A percentile compares a stretch with the other conserved stretches of the same genome.
phyloP scores from a whole-genome alignment of 164 flowering plant genomes.

The Nymphaea thermarum region DNA sequence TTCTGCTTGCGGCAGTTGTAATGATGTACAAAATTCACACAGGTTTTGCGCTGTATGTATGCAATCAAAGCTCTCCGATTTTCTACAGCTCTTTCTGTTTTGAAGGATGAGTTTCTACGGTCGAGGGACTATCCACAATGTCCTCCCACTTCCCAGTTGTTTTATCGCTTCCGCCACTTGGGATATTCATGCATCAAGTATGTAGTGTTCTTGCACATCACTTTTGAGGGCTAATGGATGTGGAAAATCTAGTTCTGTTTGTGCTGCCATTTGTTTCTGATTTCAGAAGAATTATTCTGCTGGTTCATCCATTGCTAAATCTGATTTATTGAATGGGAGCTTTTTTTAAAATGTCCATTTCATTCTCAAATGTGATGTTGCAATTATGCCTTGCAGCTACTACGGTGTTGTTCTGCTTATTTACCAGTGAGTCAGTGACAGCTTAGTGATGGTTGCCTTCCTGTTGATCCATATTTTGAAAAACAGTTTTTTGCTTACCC shows the following conservation, averaged over 20 bases:
- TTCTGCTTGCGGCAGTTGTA: neutral
- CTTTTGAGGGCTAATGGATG: neutral
- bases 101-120: slow-evolving; percentile 92
- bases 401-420: too few relatives aligned
- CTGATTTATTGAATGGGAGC: too few relatives aligned
- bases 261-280: too few relatives aligned
- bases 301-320: too few relatives aligned
- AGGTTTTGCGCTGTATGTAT: slow-evolving; percentile 87
- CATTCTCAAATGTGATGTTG: too few relatives aligned
- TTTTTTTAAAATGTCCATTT: too few relatives aligned
- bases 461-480: too few relatives aligned
- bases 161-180: slow-evolving; percentile 90
- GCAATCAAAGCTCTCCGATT: slow-evolving; percentile 92
- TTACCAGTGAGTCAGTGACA: too few relatives aligned
- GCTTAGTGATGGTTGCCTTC: too few relatives aligned
- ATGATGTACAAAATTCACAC: neutral
- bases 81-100: slow-evolving; percentile 86
- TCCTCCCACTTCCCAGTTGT: slow-evolving; percentile 92
- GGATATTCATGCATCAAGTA: slow-evolving; percentile 98
- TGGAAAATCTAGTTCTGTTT: neutral
- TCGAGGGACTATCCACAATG: slow-evolving; percentile 98
- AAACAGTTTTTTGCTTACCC: too few relatives aligned
- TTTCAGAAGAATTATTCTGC: too few relatives aligned
- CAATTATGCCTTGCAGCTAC: too few relatives aligned
- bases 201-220: slow-evolving; percentile 4